Evolutionary conservation across 1,284 basidiomycete species (phyloP).

Genomic region (Bjerkandera adusta): DNA sequence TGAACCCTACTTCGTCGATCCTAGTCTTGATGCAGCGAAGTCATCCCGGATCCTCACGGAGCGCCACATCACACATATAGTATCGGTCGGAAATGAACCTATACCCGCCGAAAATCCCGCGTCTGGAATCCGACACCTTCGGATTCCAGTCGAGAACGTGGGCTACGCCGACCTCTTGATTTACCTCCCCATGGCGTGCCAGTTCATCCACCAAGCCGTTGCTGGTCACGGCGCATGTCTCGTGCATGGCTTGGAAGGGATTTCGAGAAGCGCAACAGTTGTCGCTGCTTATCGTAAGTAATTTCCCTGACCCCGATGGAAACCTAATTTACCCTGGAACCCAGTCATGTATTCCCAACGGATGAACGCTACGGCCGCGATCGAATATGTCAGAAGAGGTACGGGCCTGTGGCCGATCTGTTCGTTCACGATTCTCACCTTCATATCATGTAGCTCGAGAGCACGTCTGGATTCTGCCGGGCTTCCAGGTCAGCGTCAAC

Average conservation of each 20-base stretch:
- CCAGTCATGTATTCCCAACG: conserved; percentile 73
- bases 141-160: conserved; percentile 75
- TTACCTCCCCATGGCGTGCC: conserved; percentile 72
- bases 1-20: conserved; percentile 17
- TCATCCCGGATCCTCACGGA: conserved; percentile 74
- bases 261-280: conserved; percentile 79
- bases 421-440: neutral
- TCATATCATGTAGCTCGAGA: conserved; percentile 51
- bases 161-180: conserved; percentile 83
- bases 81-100: conserved; percentile 69
- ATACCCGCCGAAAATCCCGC: conserved; percentile 74
- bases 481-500: conserved; percentile 43
- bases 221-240: conserved; percentile 68
- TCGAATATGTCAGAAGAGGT: conserved; percentile 64
- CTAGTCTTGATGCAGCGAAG: conserved; percentile 66
- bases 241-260: conserved; percentile 82
- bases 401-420: conserved; percentile 16
- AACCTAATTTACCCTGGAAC: conserved; percentile 10
- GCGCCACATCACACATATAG: conserved; percentile 72
- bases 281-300: conserved; percentile 78
- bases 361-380: conserved; percentile 55
- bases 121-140: conserved; percentile 68
- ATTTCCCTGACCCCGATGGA: conserved; percentile 6
- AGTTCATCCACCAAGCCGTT: conserved; percentile 78
- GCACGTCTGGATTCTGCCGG: conserved; percentile 76